Evolutionary conservation across 2,329 filamentous ascomycete genomes (phyloP).

Genomic region (Dactylella cylindrospora): DNA sequence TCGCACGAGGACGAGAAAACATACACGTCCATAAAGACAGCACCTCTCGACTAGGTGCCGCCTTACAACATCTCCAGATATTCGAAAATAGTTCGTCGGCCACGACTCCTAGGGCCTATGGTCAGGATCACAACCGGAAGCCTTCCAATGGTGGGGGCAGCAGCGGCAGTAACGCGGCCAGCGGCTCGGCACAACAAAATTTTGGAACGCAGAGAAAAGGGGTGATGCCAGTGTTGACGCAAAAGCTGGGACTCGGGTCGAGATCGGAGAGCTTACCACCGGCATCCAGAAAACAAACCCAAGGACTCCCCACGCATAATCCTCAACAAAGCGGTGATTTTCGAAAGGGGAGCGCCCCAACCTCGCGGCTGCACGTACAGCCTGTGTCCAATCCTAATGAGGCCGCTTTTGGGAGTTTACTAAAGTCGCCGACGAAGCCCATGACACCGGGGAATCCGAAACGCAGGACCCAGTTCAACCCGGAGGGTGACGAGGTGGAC

Average conservation of each 20-base stretch:
- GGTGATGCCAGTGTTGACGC: conserved; percentile 6
- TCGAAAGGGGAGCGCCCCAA: conserved; percentile 27
- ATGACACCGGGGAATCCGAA: conserved; percentile 10
- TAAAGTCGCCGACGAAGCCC: conserved; percentile 39
- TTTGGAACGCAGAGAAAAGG: conserved; percentile 12
- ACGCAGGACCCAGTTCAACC: conserved; percentile 34
- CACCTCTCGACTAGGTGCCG: conserved; percentile 25
- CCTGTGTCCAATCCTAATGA: conserved; percentile 16
- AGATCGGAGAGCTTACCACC: conserved; percentile 37
- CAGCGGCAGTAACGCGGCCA: not conserved
- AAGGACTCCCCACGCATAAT: not conserved
- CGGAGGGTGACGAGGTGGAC: conserved; percentile 36
- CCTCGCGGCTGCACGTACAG: not conserved
- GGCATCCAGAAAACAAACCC: conserved; percentile 14
- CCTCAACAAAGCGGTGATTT: not conserved
- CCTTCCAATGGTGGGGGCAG: not conserved
- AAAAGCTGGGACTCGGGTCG: conserved; percentile 11
- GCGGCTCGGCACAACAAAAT: not conserved
- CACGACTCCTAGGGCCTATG: not conserved
- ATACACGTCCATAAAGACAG: conserved; percentile 27
- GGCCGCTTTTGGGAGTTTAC: conserved; percentile 21
- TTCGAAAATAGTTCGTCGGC: not conserved
- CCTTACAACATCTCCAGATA: conserved; percentile 35
- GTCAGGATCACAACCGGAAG: conserved; percentile 2
- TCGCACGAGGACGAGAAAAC: conserved; percentile 28